A percentile compares a stretch with the other conserved stretches of the same genome.
Conservation (phyloP, 257 asterid genomes). For the Gentiana dahurica region DNA sequence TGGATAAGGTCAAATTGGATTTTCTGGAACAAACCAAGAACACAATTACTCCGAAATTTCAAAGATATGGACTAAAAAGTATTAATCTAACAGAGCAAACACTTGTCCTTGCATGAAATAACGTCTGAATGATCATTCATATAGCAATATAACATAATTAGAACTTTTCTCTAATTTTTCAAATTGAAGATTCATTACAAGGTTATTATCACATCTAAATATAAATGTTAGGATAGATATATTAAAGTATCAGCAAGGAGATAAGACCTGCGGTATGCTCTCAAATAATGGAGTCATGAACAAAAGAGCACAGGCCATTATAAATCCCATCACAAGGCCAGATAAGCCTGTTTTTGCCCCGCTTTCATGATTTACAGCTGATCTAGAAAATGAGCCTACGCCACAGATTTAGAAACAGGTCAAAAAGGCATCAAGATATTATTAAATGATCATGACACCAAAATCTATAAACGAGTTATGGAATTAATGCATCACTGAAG, state of each 20-base stretch:
- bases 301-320: slow-evolving; percentile 93
- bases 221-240: not conserved
- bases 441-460: slow-evolving; percentile 7
- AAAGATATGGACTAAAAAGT: not conserved
- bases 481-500: not conserved
- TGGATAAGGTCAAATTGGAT: not conserved
- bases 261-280: slow-evolving; percentile 79
- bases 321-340: slow-evolving; percentile 86
- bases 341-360: slow-evolving; percentile 99
- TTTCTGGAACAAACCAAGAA: not conserved
- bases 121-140: too few species aligned
- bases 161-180: not conserved
- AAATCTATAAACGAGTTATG: slow-evolving; percentile 7
- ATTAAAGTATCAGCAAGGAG: slow-evolving; percentile 11
- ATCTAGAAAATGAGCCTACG: slow-evolving; percentile 96
- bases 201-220: not conserved
- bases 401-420: slow-evolving; percentile 15
- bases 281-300: slow-evolving; percentile 91
- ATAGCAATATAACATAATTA: too few species aligned
- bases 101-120: too few species aligned
- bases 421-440: slow-evolving; percentile 19
- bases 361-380: slow-evolving; percentile 98
- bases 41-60: not conserved
- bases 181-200: not conserved
- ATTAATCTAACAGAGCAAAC: too few species aligned